Evolutionary conservation across 305 asterid genomes (phyloP).

Genomic region (Fraxinus xanthoxyloides): DNA sequence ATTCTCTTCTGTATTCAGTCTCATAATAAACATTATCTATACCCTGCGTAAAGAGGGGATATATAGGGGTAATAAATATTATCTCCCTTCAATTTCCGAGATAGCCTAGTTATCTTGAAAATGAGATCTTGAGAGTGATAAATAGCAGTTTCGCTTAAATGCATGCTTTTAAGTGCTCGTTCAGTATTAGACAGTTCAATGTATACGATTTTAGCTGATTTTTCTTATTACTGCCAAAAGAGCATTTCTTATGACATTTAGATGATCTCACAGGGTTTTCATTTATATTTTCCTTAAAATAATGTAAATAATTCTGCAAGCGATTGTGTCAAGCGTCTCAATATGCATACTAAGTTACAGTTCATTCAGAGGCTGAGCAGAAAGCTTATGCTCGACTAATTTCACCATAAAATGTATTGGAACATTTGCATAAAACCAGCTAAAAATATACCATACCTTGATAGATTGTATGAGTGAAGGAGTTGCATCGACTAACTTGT

Average conservation of each 20-base stretch:
- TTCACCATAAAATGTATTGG: background rate
- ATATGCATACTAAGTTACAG: background rate
- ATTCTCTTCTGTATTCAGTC: constrained; percentile 89
- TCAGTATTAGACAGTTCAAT: background rate
- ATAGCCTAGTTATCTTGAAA: constrained; percentile 1
- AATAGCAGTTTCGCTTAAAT: background rate
- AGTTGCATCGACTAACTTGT: constrained; percentile 84
- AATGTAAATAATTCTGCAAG: background rate
- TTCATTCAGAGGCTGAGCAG: background rate
- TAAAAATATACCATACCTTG: constrained; percentile 50
- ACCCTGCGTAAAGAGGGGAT: constrained; percentile 42
- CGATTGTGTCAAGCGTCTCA: background rate
- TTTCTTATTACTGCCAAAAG: background rate
- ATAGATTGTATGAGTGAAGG: constrained; percentile 70
- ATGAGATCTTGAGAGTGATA: background rate
- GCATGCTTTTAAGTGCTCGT: background rate
- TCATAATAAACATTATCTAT: constrained; percentile 78
- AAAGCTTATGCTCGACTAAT: background rate
- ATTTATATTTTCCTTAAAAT: background rate
- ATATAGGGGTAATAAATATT: background rate
- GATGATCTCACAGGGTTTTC: background rate
- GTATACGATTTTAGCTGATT: background rate
- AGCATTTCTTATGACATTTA: background rate
- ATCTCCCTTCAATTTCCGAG: background rate
- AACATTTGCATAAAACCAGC: background rate